Evolutionary conservation across 257 asterid genomes (phyloP).

Genomic region (Galeopsis tetrahit): DNA sequence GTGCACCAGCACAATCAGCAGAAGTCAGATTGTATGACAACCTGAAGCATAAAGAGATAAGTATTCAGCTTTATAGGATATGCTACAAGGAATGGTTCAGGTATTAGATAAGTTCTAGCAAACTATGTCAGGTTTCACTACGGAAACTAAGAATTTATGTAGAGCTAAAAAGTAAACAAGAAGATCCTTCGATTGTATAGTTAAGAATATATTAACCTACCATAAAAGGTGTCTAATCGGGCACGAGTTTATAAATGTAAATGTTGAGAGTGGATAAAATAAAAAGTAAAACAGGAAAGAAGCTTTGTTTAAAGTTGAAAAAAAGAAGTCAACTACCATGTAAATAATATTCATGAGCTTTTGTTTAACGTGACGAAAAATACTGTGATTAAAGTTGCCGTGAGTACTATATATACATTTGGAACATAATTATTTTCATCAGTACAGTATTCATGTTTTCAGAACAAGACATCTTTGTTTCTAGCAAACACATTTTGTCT

Average conservation of each 20-base stretch:
- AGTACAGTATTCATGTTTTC: constrained; percentile 19
- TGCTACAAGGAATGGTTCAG: not conserved
- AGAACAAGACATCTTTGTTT: constrained; percentile 19
- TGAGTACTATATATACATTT: not conserved
- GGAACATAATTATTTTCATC: constrained; percentile 25
- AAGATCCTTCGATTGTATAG: not conserved
- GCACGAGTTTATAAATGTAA: not conserved
- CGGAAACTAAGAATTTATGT: not conserved
- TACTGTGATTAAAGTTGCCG: constrained; percentile 9
- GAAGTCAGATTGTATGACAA: constrained; percentile 74
- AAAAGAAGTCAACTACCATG: constrained; percentile 16
- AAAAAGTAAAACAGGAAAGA: constrained; percentile 4
- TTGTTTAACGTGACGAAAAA: constrained; percentile 15
- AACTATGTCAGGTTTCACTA: constrained; percentile 13
- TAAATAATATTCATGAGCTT: not conserved
- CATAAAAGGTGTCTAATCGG: not conserved
- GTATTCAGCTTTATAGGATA: constrained; percentile 21
- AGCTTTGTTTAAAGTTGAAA: constrained; percentile 3
- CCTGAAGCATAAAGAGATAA: constrained; percentile 51
- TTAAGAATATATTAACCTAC: constrained; percentile 13
- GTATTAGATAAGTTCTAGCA: constrained; percentile 25
- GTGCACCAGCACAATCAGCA: constrained; percentile 86
- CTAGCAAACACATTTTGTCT: constrained; percentile 16
- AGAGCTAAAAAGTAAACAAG: not conserved
- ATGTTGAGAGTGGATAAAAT: not conserved